Conservation (phyloP, 768 basidiomycete genomes). For the Udeniomyces megalosporus region DNA sequence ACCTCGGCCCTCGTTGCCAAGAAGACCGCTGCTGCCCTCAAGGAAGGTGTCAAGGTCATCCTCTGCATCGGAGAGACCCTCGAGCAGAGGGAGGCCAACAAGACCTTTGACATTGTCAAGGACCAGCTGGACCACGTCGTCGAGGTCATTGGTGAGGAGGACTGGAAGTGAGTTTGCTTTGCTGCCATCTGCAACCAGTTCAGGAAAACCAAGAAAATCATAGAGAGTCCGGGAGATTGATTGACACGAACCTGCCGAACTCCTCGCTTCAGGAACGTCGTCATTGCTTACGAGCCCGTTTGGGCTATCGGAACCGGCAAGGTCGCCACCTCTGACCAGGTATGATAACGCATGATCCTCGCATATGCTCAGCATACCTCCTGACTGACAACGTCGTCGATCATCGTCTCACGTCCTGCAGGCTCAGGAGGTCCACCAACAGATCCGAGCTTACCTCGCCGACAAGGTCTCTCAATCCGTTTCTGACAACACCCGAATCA, state of each 20-base stretch:
- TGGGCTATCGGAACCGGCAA: conserved; percentile 99
- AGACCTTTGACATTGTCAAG: conserved; percentile 66
- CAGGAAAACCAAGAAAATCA: background rate
- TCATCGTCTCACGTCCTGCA: conserved; percentile 34
- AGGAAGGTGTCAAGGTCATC: conserved; percentile 63
- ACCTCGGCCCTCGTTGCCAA: conserved; percentile 57
- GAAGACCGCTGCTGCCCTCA: conserved; percentile 73
- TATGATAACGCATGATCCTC: background rate
- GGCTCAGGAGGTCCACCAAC: conserved; percentile 80
- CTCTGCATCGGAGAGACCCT: conserved; percentile 94
- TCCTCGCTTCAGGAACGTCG: conserved; percentile 47
- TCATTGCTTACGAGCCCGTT: conserved; percentile 84
- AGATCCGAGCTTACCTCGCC: conserved; percentile 59
- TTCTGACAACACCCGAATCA: conserved; percentile 61
- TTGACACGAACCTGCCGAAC: background rate
- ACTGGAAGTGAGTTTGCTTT: conserved; percentile 58
- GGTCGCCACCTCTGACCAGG: conserved; percentile 61
- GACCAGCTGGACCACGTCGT: conserved; percentile 65
- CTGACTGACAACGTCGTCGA: too few relatives aligned
- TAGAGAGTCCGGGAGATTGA: background rate
- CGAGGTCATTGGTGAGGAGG: conserved; percentile 37
- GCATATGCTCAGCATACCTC: background rate
- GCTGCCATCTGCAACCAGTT: background rate
- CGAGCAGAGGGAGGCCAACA: conserved; percentile 58
- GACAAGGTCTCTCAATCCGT: conserved; percentile 49